Evolutionary conservation across 2,329 filamentous ascomycete genomes (phyloP), one percentile per base, ranked within the genome.

Genomic region (Leptosphaerulina australis): DNA sequence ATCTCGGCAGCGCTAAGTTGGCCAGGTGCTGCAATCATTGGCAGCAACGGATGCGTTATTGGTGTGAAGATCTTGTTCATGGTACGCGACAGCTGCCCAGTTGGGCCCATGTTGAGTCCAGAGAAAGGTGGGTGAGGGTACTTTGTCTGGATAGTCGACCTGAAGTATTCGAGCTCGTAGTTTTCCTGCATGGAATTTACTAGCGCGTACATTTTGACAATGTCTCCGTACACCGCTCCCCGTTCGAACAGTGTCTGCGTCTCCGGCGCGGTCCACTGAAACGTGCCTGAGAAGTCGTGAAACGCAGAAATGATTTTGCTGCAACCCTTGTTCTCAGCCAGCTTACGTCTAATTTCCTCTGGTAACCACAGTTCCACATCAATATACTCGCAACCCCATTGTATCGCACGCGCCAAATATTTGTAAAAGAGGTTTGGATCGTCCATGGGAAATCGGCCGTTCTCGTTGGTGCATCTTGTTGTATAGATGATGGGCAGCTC

Each of bases 401-500:
- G 88, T 44, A 94, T 89, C 3, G 91, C 90, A 26, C 88, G 84
- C 64, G 86, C 87, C n/a, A 95, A 81, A 65, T 94, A 93, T 51
- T 86, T 81, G 72, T 89, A 90, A 70, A 87, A 93, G 33, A 94
- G 69, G 11, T 79, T 77, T 0, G 89, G 88, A 46, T 91, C 83
- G 30, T 90, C 85, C 88, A 92, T 92, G 0, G 90, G 90, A 56
- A 94, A 95, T 18, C 85, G 85, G 24, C 90, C 90, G 65, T 93
- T 94, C 66, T 95, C 90, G 22, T 81, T 84, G 2, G 84, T 90
- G 69, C 90, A 94, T 59, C 91, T 81, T 0, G 88, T 92, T 0
- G 91, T 95, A 69, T 93, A 93, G 48, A 95, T 91, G 67, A 96
- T 90, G n/a, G 91, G 91, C 31, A 96, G 77, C 64, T 95, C 90